Percentiles rank a stretch among this genome's conserved stretches.
phyloP scores from a whole-genome alignment of 2,329 filamentous ascomycete species.

The Bipolaris sorokiniana region DNA sequence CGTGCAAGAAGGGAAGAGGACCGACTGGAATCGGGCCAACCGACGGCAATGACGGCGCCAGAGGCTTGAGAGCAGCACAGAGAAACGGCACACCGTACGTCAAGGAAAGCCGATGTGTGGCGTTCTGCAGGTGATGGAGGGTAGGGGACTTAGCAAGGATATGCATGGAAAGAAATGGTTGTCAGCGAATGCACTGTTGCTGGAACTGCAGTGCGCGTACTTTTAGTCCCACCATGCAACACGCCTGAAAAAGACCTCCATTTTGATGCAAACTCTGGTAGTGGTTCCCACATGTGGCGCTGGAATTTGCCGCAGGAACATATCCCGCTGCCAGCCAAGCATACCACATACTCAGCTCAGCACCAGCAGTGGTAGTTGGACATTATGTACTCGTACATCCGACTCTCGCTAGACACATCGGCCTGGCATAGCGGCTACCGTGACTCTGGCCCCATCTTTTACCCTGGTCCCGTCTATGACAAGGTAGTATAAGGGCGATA shows the following conservation, averaged over 20 bases:
- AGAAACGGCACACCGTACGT: constrained; percentile 43
- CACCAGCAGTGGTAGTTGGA: constrained; percentile 32
- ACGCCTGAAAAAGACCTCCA: constrained; percentile 38
- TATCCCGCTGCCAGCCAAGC: constrained; percentile 41
- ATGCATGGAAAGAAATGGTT: constrained; percentile 41
- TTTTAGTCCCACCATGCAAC: constrained; percentile 45
- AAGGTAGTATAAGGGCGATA: background rate
- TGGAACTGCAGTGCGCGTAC: constrained; percentile 34
- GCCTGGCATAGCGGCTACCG: constrained; percentile 18
- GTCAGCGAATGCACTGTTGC: constrained; percentile 41
- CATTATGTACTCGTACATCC: constrained; percentile 15
- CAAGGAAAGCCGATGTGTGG: constrained; percentile 47
- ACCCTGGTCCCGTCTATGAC: background rate
- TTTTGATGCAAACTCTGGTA: constrained; percentile 41
- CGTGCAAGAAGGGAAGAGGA: constrained; percentile 47
- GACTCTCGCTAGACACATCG: constrained; percentile 22
- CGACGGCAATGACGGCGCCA: constrained; percentile 39
- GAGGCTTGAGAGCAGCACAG: constrained; percentile 39
- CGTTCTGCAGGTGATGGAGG: constrained; percentile 43
- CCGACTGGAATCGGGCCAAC: constrained; percentile 44
- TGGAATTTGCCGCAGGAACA: constrained; percentile 40
- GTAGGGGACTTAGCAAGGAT: constrained; percentile 41
- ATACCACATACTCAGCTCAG: constrained; percentile 30
- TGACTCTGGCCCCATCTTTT: constrained; percentile 8
- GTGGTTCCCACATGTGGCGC: constrained; percentile 46